phyloP scores from a whole-genome alignment of 495 filamentous ascomycete genomes.

The Talaromyces wortmannii region DNA sequence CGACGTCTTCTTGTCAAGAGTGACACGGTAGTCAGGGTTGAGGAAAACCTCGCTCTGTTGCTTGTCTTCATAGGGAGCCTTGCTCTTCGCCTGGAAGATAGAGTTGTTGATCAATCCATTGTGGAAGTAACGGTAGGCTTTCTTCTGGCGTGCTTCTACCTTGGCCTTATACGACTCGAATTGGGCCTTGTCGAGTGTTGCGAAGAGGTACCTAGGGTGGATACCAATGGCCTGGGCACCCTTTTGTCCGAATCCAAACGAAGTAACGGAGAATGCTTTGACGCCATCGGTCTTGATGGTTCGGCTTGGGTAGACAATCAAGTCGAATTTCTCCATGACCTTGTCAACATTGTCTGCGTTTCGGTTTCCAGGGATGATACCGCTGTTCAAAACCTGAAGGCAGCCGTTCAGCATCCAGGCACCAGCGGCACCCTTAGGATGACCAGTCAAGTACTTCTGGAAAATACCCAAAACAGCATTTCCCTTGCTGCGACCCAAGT shows the following conservation, averaged over 20 bases:
- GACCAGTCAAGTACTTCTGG: conserved; percentile 98
- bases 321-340: conserved; percentile 93
- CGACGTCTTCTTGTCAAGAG: conserved; percentile 73
- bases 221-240: conserved; percentile 96
- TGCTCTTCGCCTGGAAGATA: conserved; percentile 90
- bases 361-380: conserved; percentile 91
- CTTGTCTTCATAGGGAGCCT: conserved; percentile 84
- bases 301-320: conserved; percentile 93
- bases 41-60: conserved; percentile 83
- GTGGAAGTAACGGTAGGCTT: conserved; percentile 96
- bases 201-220: conserved; percentile 92
- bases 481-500: conserved; percentile 91
- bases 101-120: conserved; percentile 95
- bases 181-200: conserved; percentile 80
- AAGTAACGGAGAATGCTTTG: conserved; percentile 97
- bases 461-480: conserved; percentile 96
- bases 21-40: conserved; percentile 88
- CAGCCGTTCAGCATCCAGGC: conserved; percentile 99
- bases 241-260: conserved; percentile 99
- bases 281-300: conserved; percentile 96
- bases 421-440: conserved; percentile 98
- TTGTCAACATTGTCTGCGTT: conserved; percentile 98
- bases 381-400: conserved; percentile 87
- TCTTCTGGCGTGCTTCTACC: conserved; percentile 90
- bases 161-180: conserved; percentile 79